Conservation (phyloP, 2,329 filamentous ascomycete genomes). For the Pseudofabraea citricarpa region DNA sequence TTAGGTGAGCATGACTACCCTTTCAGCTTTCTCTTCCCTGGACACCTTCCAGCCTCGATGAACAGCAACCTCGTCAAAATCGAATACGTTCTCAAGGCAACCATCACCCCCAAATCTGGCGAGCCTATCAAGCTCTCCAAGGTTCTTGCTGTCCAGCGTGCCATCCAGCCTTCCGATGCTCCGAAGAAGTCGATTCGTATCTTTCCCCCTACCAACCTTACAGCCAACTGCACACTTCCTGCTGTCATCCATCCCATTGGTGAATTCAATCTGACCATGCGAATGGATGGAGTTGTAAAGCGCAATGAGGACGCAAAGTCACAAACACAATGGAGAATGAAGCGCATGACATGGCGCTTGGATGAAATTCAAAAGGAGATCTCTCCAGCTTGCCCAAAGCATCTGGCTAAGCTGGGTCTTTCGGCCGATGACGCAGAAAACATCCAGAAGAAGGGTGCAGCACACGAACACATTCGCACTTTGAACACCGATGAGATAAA, state of each 20-base stretch:
- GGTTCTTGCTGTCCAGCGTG: conserved; percentile 71
- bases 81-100: conserved; percentile 72
- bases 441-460: conserved; percentile 54
- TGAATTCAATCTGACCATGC: conserved; percentile 72
- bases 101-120: conserved; percentile 55
- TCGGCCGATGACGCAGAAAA: conserved; percentile 18
- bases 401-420: conserved; percentile 52
- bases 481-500: conserved; percentile 80
- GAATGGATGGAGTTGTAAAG: conserved; percentile 79
- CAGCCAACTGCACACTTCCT: conserved; percentile 75
- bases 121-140: conserved; percentile 61
- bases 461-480: conserved; percentile 70
- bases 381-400: conserved; percentile 74
- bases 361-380: conserved; percentile 81
- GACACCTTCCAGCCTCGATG: conserved; percentile 79
- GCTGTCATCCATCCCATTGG: conserved; percentile 83
- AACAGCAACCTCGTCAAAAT: conserved; percentile 69
- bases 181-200: conserved; percentile 90
- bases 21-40: conserved; percentile 81
- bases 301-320: conserved; percentile 64
- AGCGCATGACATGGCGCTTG: conserved; percentile 88
- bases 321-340: conserved; percentile 77
- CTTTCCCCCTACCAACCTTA: conserved; percentile 94
- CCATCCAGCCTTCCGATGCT: conserved; percentile 65
- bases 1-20: conserved; percentile 72